phyloP scores from a whole-genome alignment of 2,329 filamentous ascomycete genomes.

The Aspergillus sergii region DNA sequence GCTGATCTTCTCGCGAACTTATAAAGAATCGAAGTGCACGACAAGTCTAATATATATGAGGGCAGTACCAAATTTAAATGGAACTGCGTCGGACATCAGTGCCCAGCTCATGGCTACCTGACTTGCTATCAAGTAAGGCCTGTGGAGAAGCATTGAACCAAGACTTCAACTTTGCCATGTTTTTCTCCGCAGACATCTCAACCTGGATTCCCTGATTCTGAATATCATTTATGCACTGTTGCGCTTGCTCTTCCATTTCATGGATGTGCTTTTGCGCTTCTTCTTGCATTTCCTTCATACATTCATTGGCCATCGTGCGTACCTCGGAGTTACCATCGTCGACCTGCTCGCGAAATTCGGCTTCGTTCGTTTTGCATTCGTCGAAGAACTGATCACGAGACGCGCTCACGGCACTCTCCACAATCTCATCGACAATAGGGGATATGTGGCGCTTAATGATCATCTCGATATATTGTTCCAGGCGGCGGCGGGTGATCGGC shows the following conservation, averaged over 20 bases:
- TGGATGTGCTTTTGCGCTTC: slow-evolving; percentile 14
- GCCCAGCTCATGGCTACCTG: slow-evolving; percentile 14
- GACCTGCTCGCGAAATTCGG: slow-evolving; percentile 20
- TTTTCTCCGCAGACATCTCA: slow-evolving; percentile 14
- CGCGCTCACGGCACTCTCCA: slow-evolving; percentile 16
- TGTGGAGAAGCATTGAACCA: slow-evolving; percentile 16
- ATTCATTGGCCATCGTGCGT: slow-evolving; percentile 18
- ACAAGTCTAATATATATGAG: background rate
- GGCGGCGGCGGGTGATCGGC: slow-evolving; percentile 16
- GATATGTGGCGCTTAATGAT: slow-evolving; percentile 14
- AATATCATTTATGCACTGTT: slow-evolving; percentile 17
- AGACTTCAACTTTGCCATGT: slow-evolving; percentile 12
- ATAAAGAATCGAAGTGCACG: background rate
- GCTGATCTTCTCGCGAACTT: background rate
- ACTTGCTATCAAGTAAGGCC: slow-evolving; percentile 15
- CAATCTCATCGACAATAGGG: slow-evolving; percentile 18
- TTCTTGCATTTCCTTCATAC: slow-evolving; percentile 17
- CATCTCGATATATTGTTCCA: slow-evolving; percentile 16
- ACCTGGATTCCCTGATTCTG: slow-evolving; percentile 14
- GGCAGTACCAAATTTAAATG: slow-evolving; percentile 16
- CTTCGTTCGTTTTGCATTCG: slow-evolving; percentile 19
- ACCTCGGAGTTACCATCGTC: slow-evolving; percentile 21
- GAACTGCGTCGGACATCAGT: slow-evolving; percentile 20
- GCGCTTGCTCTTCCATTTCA: slow-evolving; percentile 18
- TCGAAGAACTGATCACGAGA: slow-evolving; percentile 22